These are phyloP conservation scores for Russula foetens DNA, from an alignment of 768 basidiomycete species.

Conservation along the genomic window DNA sequence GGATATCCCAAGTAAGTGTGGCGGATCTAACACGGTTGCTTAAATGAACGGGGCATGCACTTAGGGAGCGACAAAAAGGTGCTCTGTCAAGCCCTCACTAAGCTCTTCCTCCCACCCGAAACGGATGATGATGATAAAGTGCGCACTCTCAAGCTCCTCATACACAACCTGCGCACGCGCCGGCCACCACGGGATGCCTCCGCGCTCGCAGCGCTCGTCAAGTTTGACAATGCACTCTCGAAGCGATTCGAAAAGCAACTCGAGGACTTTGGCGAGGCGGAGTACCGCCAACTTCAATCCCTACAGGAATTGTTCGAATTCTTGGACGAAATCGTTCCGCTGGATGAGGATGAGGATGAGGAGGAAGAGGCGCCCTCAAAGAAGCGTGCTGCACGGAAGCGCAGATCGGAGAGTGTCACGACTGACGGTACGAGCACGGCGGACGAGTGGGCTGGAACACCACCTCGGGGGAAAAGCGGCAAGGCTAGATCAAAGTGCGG, in stretches of 20 bases:
- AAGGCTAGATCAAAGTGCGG: conserved; percentile 29
- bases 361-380: conserved; percentile 31
- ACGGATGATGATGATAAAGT: conserved; percentile 60
- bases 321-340: conserved; percentile 61
- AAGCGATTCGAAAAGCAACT: conserved; percentile 71
- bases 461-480: conserved; percentile 28
- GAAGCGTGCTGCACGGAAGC: conserved; percentile 36
- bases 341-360: conserved; percentile 49
- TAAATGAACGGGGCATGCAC: background rate
- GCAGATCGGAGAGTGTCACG: conserved; percentile 52
- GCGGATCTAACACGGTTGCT: background rate
- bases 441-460: conserved; percentile 18
- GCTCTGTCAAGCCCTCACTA: conserved; percentile 38
- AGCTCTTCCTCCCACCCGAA: conserved; percentile 57
- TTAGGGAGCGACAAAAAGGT: conserved; percentile 43
- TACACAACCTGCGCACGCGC: conserved; percentile 51
- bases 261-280: conserved; percentile 63
- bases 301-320: conserved; percentile 61
- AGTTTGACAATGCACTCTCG: conserved; percentile 55
- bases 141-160: conserved; percentile 50
- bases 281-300: conserved; percentile 55
- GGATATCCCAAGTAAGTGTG: conserved; percentile 43
- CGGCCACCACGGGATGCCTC: conserved; percentile 50
- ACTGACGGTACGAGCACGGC: conserved; percentile 37
- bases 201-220: conserved; percentile 59